phyloP scores from a whole-genome alignment of 306 rosid genomes.

The Pyrus bretschneideri region DNA sequence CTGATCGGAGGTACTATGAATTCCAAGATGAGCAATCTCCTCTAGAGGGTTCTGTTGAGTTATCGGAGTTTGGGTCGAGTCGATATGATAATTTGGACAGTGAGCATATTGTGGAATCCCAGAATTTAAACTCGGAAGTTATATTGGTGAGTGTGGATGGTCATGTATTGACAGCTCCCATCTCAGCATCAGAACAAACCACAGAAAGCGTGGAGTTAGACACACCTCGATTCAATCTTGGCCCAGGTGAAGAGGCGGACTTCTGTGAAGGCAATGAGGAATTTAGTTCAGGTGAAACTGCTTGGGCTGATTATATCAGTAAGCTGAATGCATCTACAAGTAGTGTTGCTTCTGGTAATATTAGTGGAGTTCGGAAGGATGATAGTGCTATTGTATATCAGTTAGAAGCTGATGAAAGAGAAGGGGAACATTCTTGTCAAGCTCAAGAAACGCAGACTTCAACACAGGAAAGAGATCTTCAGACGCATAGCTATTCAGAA shows the following conservation, averaged over 20 bases:
- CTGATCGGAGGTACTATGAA: conserved; percentile 57
- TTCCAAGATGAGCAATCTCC: conserved; percentile 62
- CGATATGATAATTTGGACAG: conserved; percentile 47
- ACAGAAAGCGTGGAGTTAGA: conserved; percentile 59
- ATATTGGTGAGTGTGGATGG: conserved; percentile 95
- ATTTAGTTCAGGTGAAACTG: conserved; percentile 46
- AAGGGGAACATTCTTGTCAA: conserved; percentile 29
- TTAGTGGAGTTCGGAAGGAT: conserved; percentile 6
- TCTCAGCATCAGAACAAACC: conserved; percentile 61
- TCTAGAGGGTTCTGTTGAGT: conserved; percentile 54
- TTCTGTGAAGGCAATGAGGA: conserved; percentile 61
- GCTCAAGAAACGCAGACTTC: conserved; percentile 25
- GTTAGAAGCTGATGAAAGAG: conserved; percentile 40
- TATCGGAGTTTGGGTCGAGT: conserved; percentile 54
- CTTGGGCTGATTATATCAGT: conserved; percentile 69
- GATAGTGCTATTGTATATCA: conserved; percentile 14
- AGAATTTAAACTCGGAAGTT: conserved; percentile 60
- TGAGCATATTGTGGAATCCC: conserved; percentile 51
- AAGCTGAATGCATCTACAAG: conserved; percentile 38
- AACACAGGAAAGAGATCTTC: conserved; percentile 30
- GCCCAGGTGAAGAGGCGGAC: conserved; percentile 74
- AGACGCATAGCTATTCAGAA: conserved; percentile 30
- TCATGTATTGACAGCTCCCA: conserved; percentile 77
- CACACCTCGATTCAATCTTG: conserved; percentile 86
- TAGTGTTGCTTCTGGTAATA: conserved; percentile 18